Percentiles rank a stretch among this genome's conserved stretches.
Evolutionary conservation across 805 yeast species (phyloP).

Genomic region (Candida caryicola): DNA sequence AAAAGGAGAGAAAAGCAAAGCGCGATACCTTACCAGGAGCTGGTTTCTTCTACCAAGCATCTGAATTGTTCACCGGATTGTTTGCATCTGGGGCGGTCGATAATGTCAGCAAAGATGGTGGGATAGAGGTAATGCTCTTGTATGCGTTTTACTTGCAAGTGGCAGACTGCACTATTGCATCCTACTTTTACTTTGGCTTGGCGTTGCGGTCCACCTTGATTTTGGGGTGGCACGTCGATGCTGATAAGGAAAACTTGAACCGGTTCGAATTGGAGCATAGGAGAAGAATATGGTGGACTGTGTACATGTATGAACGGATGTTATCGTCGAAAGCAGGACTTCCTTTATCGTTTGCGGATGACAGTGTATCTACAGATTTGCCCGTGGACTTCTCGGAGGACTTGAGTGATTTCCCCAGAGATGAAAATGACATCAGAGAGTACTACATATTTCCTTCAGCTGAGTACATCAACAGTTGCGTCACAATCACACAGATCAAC

Average conservation of each 20-base stretch:
- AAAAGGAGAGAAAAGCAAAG: conserved; percentile 16
- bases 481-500: conserved; percentile 73
- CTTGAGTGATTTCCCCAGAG: conserved; percentile 31
- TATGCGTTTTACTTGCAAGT: conserved; percentile 81
- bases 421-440: conserved; percentile 53
- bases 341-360: conserved; percentile 76
- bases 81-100: conserved; percentile 80
- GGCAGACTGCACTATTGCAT: conserved; percentile 79
- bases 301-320: conserved; percentile 62
- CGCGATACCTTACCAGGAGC: conserved; percentile 65
- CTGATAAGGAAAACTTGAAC: conserved; percentile 58
- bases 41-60: conserved; percentile 73
- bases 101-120: conserved; percentile 74
- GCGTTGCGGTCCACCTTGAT: conserved; percentile 71
- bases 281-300: conserved; percentile 49
- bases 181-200: conserved; percentile 75
- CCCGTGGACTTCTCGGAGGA: conserved; percentile 72
- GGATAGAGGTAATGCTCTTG: conserved; percentile 68
- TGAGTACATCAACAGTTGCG: conserved; percentile 72
- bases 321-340: conserved; percentile 78
- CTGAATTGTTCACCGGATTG: conserved; percentile 72
- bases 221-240: conserved; percentile 79
- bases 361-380: conserved; percentile 73
- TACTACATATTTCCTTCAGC: conserved; percentile 77
- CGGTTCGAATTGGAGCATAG: conserved; percentile 55